phyloP scores from a whole-genome alignment of 2,329 filamentous ascomycete genomes.

The Chaetomium sp. region DNA sequence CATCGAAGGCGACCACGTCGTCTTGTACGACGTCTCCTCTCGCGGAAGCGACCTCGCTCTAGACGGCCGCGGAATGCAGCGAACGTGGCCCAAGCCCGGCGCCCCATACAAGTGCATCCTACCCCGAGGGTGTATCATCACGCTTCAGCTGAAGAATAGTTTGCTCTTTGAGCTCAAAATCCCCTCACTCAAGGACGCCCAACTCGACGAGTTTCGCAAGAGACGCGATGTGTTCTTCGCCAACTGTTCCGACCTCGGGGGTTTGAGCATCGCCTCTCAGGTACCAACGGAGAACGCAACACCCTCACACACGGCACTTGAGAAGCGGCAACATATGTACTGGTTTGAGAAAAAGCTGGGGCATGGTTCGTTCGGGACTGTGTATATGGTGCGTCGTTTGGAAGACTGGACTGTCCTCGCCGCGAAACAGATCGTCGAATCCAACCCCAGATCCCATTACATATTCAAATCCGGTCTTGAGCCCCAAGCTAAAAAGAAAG shows the following conservation, averaged over 20 bases:
- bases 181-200: neutral
- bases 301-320: neutral
- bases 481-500: neutral
- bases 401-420: slow-evolving; percentile 10
- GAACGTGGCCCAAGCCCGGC: neutral
- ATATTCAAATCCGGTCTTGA: neutral
- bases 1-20: slow-evolving; percentile 8
- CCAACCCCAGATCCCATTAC: neutral
- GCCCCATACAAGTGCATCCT: slow-evolving; percentile 9
- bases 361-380: neutral
- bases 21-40: slow-evolving; percentile 6
- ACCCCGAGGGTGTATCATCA: neutral
- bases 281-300: neutral
- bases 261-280: neutral
- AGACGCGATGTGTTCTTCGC: slow-evolving; percentile 6
- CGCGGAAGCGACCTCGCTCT: neutral
- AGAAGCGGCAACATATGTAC: slow-evolving; percentile 5
- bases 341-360: neutral
- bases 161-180: neutral
- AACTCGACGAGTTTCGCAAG: neutral
- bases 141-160: neutral
- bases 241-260: neutral
- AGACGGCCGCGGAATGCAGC: neutral
- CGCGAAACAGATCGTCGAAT: slow-evolving; percentile 9
- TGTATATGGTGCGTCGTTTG: slow-evolving; percentile 1